Conservation (phyloP, 768 basidiomycete genomes). For the Boletus fagicola region DNA sequence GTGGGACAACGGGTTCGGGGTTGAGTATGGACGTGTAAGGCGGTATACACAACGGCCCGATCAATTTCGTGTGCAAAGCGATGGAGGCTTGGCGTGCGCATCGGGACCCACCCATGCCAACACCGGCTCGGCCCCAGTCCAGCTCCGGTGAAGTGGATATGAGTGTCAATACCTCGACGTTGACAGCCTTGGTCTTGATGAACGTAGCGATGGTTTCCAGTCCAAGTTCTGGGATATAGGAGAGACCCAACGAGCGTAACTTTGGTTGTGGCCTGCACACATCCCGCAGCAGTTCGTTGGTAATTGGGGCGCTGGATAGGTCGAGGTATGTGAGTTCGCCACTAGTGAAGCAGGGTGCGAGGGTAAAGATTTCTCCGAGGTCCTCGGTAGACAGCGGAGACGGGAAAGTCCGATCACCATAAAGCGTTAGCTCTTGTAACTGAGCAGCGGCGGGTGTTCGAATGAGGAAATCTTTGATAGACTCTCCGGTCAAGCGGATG, state of each 20-base stretch:
- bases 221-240: conserved; percentile 73
- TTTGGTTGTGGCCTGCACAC: conserved; percentile 62
- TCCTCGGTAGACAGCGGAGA: conserved; percentile 69
- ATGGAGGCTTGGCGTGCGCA: conserved; percentile 68
- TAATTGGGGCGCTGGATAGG: conserved; percentile 79
- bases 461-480: conserved; percentile 72
- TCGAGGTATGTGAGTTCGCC: conserved; percentile 85
- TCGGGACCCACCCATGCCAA: conserved; percentile 29
- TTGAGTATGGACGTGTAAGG: conserved; percentile 66
- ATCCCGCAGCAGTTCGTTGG: conserved; percentile 47
- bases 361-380: conserved; percentile 60
- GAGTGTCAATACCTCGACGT: conserved; percentile 85
- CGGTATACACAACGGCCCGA: conserved; percentile 76
- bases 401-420: conserved; percentile 82
- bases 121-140: conserved; percentile 46
- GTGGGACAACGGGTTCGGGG: conserved; percentile 29
- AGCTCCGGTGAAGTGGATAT: conserved; percentile 75
- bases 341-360: conserved; percentile 76
- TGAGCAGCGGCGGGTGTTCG: conserved; percentile 59
- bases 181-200: conserved; percentile 60
- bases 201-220: conserved; percentile 68
- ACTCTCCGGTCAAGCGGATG: conserved; percentile 75
- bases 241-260: conserved; percentile 87
- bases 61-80: conserved; percentile 71
- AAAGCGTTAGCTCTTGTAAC: conserved; percentile 80